Conservation (phyloP, 495 filamentous ascomycete genomes). For the Penicillium pancosmium region DNA sequence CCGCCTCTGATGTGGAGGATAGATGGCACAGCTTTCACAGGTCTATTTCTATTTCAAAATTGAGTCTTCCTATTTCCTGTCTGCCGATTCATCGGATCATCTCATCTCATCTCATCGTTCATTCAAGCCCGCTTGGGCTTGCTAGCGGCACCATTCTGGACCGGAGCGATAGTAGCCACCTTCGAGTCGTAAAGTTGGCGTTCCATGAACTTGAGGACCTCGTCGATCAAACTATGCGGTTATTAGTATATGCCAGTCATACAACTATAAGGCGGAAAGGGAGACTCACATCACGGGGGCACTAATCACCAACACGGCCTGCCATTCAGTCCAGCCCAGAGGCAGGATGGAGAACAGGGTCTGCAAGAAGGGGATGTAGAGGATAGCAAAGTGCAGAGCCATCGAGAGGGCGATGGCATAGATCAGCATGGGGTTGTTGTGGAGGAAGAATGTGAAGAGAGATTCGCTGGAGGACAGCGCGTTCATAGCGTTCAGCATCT, state of each 20-base stretch:
- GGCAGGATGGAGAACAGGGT: slow-evolving; percentile 88
- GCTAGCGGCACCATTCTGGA: slow-evolving; percentile 37
- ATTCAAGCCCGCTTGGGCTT: slow-evolving; percentile 47
- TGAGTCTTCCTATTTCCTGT: slow-evolving; percentile 3
- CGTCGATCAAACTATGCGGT: slow-evolving; percentile 75
- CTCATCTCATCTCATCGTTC: slow-evolving; percentile 15
- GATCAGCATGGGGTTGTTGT: slow-evolving; percentile 96
- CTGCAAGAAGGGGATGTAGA: slow-evolving; percentile 92
- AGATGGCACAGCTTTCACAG: background rate
- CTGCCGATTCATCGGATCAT: slow-evolving; percentile 20
- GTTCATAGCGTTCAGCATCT: slow-evolving; percentile 99
- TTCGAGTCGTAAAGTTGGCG: slow-evolving; percentile 55
- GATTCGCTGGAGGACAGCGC: slow-evolving; percentile 94
- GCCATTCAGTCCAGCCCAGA: slow-evolving; percentile 87
- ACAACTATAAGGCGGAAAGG: background rate
- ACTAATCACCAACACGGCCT: slow-evolving; percentile 87
- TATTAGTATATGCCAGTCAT: background rate
- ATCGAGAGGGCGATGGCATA: slow-evolving; percentile 96
- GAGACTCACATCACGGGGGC: slow-evolving; percentile 85
- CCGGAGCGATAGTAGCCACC: slow-evolving; percentile 18
- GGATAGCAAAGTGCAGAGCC: slow-evolving; percentile 89
- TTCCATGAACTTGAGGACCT: slow-evolving; percentile 82
- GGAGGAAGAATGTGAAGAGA: slow-evolving; percentile 87
- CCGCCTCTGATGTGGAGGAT: background rate
- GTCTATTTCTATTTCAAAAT: slow-evolving; percentile 18